Evolutionary conservation across 1,284 basidiomycete species (phyloP), one percentile per base, ranked within the genome.

Genomic region (Ganoderma lingzhi): DNA sequence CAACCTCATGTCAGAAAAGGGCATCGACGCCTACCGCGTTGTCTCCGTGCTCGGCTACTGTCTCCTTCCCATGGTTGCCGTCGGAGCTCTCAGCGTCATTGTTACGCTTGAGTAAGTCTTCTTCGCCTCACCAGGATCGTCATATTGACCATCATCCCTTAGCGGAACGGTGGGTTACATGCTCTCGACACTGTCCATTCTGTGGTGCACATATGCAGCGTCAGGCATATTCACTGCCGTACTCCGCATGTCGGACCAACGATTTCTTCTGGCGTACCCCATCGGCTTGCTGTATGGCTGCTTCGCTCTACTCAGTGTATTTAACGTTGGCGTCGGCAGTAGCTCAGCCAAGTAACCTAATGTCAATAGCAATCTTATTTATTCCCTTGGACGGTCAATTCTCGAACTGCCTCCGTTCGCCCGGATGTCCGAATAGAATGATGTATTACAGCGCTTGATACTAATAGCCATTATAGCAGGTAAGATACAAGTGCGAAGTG

Each of bases 11-110:
- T 96, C 95, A 42, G 94, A 96, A 80, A 90, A 91, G 61, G 95
- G 94, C 64, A 99, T 99, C 75, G 97, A 99, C 78, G 95, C 97
- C 19, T 98, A 98, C 82, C 92, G 97, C 45, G 96, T 97, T 23
- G 94, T 95, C 8, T 97, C 95, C 30, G 98, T 99, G 15, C 87
- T 99, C 17, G 98, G 98, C 4, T 99, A 99, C 80, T 99, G 98
- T 78, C 85, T 99, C 42, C 84, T 99, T 32, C 98, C 98, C 1
- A 96, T 99, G 91, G 97, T 99, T 62, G 93, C 96, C n/a, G 90
- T 99, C 12, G 94, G 96, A 59, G 92, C 94, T 19, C 84, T 98
- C 55, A 96, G 95, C 73, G 94, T 99, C 69, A 89, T 94, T 73
- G 85, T 96, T 51, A 91, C 93, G 30, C 88, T 99, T 66, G 94